Evolutionary conservation across 768 basidiomycete genomes (phyloP).

Genomic region (Pholiota molesta): DNA sequence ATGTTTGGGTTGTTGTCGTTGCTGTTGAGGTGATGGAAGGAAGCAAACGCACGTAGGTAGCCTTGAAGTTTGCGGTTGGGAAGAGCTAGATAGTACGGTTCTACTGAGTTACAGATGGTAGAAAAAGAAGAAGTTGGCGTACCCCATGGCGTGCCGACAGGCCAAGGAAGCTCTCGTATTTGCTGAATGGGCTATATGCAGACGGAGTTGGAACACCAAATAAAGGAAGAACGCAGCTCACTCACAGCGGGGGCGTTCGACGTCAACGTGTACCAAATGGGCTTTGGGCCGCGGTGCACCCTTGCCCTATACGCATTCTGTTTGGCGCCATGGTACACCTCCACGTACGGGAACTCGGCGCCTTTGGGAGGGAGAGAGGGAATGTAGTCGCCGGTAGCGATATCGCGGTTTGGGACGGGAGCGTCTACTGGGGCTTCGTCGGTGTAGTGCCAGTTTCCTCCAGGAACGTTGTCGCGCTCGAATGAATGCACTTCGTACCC

Average conservation of each 20-base stretch:
- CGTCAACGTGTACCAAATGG: conserved; percentile 36
- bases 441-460: conserved; percentile 47
- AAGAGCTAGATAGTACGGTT: conserved; percentile 34
- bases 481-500: conserved; percentile 40
- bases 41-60: conserved; percentile 46
- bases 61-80: conserved; percentile 35
- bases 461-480: conserved; percentile 41
- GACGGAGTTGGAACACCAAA: background rate
- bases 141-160: conserved; percentile 37
- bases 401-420: conserved; percentile 37
- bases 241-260: conserved; percentile 39
- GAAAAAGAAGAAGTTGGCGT: conserved; percentile 4
- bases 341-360: conserved; percentile 30
- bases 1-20: conserved; percentile 42
- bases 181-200: conserved; percentile 29
- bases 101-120: background rate
- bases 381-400: conserved; percentile 34
- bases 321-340: conserved; percentile 25
- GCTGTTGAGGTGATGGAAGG: conserved; percentile 42
- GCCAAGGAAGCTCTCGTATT: conserved; percentile 35
- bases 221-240: background rate
- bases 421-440: conserved; percentile 38
- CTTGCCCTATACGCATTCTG: conserved; percentile 23
- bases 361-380: conserved; percentile 39
- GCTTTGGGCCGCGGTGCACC: conserved; percentile 39